Conservation (phyloP, 2,329 filamentous ascomycete species). For the Sarocladium kiliense region DNA sequence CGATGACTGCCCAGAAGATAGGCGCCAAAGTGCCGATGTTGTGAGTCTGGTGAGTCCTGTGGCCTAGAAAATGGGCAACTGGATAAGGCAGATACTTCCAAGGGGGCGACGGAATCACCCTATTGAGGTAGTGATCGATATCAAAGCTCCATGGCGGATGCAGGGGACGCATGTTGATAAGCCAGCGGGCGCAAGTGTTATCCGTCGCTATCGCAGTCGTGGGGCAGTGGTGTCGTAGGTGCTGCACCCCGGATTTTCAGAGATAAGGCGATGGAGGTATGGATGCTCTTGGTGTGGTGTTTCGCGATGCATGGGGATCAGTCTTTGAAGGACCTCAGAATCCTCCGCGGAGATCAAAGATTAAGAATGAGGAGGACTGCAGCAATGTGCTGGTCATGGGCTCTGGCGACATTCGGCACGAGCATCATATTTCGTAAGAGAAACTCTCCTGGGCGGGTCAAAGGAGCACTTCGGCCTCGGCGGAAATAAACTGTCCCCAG, state of each 20-base stretch:
- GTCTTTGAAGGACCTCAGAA: background rate
- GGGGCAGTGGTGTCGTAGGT: background rate
- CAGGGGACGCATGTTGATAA: constrained; percentile 1
- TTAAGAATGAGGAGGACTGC: background rate
- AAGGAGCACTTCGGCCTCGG: background rate
- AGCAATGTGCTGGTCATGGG: background rate
- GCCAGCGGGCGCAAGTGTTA: background rate
- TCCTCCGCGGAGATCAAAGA: background rate
- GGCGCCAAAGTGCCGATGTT: constrained; percentile 53
- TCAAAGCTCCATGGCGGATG: constrained; percentile 53
- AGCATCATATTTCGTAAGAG: constrained; percentile 7
- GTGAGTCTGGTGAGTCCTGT: constrained; percentile 38
- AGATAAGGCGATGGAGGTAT: constrained; percentile 5
- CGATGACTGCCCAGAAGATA: constrained; percentile 59
- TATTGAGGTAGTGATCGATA: constrained; percentile 73
- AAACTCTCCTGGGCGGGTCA: constrained; percentile 4
- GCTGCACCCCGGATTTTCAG: constrained; percentile 5
- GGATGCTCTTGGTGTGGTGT: background rate
- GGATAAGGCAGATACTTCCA: constrained; percentile 59
- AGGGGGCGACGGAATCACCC: constrained; percentile 59
- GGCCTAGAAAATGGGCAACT: constrained; percentile 64
- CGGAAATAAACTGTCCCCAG: background rate
- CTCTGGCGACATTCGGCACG: background rate
- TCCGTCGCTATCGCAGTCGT: background rate
- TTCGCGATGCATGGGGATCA: background rate